These are phyloP conservation scores for Macrocybe gigantea DNA, from an alignment of 768 basidiomycete species.

Conservation along the genomic window DNA sequence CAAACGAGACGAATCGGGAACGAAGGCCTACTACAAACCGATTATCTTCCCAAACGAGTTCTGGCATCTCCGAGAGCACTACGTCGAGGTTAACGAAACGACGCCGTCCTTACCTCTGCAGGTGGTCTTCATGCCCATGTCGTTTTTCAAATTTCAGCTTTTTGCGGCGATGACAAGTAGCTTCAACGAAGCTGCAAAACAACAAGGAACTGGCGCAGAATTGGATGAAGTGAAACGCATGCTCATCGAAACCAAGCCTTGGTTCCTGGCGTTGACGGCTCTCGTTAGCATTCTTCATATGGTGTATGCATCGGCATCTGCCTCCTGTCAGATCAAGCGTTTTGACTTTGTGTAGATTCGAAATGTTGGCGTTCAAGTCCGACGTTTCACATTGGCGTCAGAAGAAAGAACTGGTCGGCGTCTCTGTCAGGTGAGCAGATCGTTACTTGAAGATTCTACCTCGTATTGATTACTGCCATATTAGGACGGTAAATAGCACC, in stretches of 20 bases:
- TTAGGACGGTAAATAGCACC: constrained; percentile 45
- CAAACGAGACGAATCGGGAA: constrained; percentile 58
- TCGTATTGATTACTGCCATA: constrained; percentile 6
- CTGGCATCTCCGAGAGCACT: constrained; percentile 83
- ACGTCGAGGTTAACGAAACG: constrained; percentile 81
- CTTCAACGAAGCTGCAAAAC: constrained; percentile 81
- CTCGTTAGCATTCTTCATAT: constrained; percentile 84
- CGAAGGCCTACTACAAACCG: constrained; percentile 74
- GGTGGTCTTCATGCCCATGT: constrained; percentile 80
- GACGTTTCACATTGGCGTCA: constrained; percentile 96
- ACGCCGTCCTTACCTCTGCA: constrained; percentile 74
- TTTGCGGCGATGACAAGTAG: constrained; percentile 81
- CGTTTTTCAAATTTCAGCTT: constrained; percentile 82
- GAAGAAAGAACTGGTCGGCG: constrained; percentile 91
- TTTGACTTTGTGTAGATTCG: constrained; percentile 51
- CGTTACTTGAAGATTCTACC: constrained; percentile 1
- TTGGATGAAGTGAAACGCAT: constrained; percentile 95
- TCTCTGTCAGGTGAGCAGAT: constrained; percentile 73
- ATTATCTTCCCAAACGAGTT: constrained; percentile 93
- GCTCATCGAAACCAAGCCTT: constrained; percentile 84
- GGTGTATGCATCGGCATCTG: constrained; percentile 46
- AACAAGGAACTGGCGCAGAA: constrained; percentile 67
- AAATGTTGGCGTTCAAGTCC: constrained; percentile 92
- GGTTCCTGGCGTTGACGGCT: constrained; percentile 79
- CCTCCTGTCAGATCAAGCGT: constrained; percentile 3